Conservation (phyloP, 192 early-diverging fungal genomes). For the Chytriomyces sp. region DNA sequence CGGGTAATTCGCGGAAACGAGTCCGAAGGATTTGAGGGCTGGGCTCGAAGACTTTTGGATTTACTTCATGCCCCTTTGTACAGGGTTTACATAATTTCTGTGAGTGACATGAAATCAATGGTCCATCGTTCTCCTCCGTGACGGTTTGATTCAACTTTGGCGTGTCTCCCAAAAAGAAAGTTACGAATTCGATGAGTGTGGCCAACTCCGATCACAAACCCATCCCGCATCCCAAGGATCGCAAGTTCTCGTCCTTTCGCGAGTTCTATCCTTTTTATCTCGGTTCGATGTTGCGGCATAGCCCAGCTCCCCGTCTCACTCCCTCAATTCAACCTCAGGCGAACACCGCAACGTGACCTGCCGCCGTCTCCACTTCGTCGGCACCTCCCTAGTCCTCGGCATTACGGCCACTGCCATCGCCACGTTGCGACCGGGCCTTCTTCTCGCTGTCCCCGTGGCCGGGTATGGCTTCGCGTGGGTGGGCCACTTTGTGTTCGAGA, state of each 20-base stretch:
- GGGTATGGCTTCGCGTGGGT: conserved; percentile 69
- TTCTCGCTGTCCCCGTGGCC: not conserved
- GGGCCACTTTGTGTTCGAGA: conserved; percentile 35
- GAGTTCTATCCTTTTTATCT: conserved; percentile 74
- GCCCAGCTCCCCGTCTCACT: conserved; percentile 16
- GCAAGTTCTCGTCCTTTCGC: conserved; percentile 53
- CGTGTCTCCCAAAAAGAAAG: too few species aligned
- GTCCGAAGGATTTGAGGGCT: too few species aligned
- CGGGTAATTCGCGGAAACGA: too few species aligned
- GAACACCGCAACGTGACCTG: conserved; percentile 44
- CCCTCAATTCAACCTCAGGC: not conserved
- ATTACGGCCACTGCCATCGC: conserved; percentile 6
- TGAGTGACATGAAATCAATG: too few species aligned
- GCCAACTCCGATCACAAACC: conserved; percentile 27
- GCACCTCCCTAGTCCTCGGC: conserved; percentile 34
- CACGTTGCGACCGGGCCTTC: not conserved
- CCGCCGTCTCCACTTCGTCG: conserved; percentile 58
- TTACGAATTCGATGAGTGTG: conserved; percentile 7
- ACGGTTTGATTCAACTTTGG: too few species aligned
- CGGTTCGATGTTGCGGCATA: conserved; percentile 38
- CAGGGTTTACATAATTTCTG: too few species aligned
- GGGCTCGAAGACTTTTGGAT: too few species aligned
- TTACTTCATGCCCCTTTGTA: too few species aligned
- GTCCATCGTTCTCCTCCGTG: too few species aligned
- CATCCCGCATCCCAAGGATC: conserved; percentile 38